Conservation (phyloP, 345 rosid species). For the Camelina hispida region DNA sequence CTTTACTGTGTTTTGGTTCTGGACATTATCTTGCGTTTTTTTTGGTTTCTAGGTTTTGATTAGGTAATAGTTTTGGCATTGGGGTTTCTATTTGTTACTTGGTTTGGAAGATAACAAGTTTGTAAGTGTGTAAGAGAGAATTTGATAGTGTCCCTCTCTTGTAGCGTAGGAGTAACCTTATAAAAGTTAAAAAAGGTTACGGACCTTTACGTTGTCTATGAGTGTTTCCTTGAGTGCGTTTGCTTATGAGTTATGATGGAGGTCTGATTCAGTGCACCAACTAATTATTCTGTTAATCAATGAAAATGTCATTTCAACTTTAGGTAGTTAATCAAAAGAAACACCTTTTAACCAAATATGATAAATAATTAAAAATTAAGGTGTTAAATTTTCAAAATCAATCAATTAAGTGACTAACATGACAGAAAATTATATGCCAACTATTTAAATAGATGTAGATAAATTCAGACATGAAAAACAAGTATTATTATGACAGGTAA, state of each 20-base stretch:
- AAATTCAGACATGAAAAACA: background rate
- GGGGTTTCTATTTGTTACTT: conserved; percentile 11
- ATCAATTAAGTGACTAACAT: background rate
- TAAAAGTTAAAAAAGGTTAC: background rate
- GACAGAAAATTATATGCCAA: background rate
- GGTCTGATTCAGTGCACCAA: conserved; percentile 27
- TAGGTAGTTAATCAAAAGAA: background rate
- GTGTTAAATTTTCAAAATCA: background rate
- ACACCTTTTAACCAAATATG: background rate
- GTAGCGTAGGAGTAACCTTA: conserved; percentile 5
- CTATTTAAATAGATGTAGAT: background rate
- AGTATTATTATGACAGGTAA: background rate
- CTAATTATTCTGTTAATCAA: conserved; percentile 30
- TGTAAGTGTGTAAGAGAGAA: conserved; percentile 38
- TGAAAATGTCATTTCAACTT: conserved; percentile 13
- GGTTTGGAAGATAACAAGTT: conserved; percentile 25
- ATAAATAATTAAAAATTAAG: background rate
- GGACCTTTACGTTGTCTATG: conserved; percentile 24
- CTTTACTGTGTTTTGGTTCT: conserved; percentile 20
- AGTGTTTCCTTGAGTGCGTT: conserved; percentile 15
- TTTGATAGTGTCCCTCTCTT: conserved; percentile 1
- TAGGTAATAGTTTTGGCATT: conserved; percentile 30
- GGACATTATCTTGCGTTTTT: background rate
- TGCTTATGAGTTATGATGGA: conserved; percentile 19
- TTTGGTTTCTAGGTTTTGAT: conserved; percentile 30